Conservation (phyloP, 2,329 filamentous ascomycete genomes). For the Leptodontidium sp. region DNA sequence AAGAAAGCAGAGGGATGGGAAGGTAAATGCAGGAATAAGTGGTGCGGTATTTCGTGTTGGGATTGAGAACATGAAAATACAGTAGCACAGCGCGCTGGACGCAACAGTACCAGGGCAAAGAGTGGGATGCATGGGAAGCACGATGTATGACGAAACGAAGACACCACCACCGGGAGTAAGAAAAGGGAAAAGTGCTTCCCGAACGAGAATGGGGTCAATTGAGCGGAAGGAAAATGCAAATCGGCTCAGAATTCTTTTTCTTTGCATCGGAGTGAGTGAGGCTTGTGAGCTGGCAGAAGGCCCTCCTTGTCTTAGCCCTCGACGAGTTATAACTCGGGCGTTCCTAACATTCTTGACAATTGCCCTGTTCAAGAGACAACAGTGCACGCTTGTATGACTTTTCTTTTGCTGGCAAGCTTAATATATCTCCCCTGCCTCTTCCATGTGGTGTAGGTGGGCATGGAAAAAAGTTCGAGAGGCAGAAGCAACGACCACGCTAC, state of each 20-base stretch:
- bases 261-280: neutral
- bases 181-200: neutral
- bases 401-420: neutral
- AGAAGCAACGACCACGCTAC: constrained; percentile 15
- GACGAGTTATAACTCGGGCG: neutral
- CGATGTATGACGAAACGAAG: constrained; percentile 9
- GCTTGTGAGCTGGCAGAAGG: neutral
- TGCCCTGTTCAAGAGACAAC: neutral
- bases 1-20: neutral
- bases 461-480: neutral
- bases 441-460: neutral
- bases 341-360: neutral
- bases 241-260: neutral
- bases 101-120: neutral
- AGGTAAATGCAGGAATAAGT: neutral
- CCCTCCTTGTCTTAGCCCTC: neutral
- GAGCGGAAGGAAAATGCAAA: neutral
- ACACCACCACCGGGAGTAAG: neutral
- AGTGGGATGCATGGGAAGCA: constrained; percentile 14
- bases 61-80: neutral
- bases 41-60: neutral
- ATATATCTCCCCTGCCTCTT: neutral
- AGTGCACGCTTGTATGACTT: neutral
- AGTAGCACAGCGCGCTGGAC: too few relatives aligned
- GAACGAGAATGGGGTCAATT: neutral